phyloP scores from a whole-genome alignment of 139 green algal species.

The Chlorella sp. region DNA sequence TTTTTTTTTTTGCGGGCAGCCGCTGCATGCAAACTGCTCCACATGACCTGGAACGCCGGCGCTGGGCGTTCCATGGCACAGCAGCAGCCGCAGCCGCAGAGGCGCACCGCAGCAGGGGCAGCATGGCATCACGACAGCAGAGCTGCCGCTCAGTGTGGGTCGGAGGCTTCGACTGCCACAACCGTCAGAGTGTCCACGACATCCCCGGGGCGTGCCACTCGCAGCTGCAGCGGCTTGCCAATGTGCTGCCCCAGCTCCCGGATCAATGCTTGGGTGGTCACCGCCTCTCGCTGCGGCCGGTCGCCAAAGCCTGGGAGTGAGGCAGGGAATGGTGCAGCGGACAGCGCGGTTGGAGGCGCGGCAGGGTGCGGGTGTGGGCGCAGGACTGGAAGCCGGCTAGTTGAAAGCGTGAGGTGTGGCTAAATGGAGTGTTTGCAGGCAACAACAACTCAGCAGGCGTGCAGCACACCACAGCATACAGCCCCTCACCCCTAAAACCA shows the following conservation, averaged over 20 bases:
- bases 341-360: not conserved
- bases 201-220: constrained; percentile 41
- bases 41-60: too few species aligned
- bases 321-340: not conserved
- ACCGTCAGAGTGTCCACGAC: constrained; percentile 35
- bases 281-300: not conserved
- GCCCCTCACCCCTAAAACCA: not conserved
- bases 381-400: not conserved
- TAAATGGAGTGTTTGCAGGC: too few species aligned
- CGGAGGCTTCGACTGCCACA: constrained; percentile 6
- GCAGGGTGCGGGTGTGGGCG: not conserved
- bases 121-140: too few species aligned
- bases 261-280: constrained; percentile 57
- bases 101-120: too few species aligned
- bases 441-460: too few species aligned
- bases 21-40: too few species aligned
- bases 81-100: too few species aligned
- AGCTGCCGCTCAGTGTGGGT: not conserved
- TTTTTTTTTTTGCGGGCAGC: too few species aligned
- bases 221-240: constrained; percentile 52
- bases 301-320: constrained; percentile 41
- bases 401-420: too few species aligned
- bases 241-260: constrained; percentile 55
- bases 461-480: too few species aligned
- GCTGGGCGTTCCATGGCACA: too few species aligned